Conservation (phyloP, 805 yeast genomes). For the Hermanozyma aechmeae region DNA sequence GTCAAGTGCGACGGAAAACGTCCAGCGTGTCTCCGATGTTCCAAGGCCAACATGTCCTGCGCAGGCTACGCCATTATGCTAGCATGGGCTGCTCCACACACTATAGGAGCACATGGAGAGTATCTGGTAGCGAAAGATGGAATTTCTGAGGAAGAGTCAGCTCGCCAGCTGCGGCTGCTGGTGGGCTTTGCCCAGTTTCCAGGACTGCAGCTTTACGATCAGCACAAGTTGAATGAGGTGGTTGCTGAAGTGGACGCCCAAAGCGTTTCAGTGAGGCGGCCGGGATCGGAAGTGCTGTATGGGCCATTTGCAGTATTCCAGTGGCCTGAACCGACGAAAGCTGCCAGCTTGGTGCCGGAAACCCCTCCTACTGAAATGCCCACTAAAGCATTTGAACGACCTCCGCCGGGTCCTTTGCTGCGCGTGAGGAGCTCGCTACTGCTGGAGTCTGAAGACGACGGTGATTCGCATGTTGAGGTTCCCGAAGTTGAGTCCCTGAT, state of each 20-base stretch:
- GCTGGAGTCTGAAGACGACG: no score
- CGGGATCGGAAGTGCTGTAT: no score
- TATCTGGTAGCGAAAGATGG: constrained; percentile 8
- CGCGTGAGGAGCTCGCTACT: no score
- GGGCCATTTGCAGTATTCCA: no score
- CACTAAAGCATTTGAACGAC: no score
- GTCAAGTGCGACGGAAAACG: constrained; percentile 42
- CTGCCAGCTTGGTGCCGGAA: no score
- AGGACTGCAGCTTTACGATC: not conserved
- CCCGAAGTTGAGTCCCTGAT: constrained; percentile 19
- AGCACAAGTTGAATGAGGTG: not conserved
- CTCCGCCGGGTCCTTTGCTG: no score
- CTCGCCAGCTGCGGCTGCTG: constrained; percentile 37
- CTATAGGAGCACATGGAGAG: constrained; percentile 15
- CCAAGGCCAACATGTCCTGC: constrained; percentile 35
- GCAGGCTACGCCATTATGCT: constrained; percentile 41
- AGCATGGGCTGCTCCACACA: constrained; percentile 36
- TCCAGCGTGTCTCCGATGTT: constrained; percentile 40
- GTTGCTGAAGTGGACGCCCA: not conserved
- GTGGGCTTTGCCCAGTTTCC: constrained; percentile 23
- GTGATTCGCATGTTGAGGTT: no score
- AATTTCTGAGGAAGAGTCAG: no score
- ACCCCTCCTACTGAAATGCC: no score
- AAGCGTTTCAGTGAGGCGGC: not conserved
- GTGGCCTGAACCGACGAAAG: no score